Conservation (phyloP, 2,329 filamentous ascomycete genomes). For the Aspergillus versicolor region DNA sequence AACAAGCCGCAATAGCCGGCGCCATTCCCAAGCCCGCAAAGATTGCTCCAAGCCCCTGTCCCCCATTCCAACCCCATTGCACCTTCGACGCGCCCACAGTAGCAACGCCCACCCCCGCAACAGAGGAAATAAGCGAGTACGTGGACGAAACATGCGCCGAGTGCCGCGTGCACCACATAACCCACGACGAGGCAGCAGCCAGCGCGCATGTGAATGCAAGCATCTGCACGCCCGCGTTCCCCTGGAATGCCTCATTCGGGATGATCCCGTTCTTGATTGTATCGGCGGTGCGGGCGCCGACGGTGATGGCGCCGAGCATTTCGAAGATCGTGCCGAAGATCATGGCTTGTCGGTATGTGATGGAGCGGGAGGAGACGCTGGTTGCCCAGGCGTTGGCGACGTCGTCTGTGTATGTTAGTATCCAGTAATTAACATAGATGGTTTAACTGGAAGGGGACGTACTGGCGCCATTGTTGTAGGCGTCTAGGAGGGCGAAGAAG, state of each 20-base stretch:
- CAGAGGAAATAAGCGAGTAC: slow-evolving; percentile 67
- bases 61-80: slow-evolving; percentile 68
- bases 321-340: slow-evolving; percentile 64
- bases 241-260: slow-evolving; percentile 57
- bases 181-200: slow-evolving; percentile 54
- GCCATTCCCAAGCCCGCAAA: slow-evolving; percentile 66
- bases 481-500: slow-evolving; percentile 72
- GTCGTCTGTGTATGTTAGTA: slow-evolving; percentile 53
- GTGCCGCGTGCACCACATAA: slow-evolving; percentile 77
- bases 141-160: slow-evolving; percentile 72
- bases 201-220: slow-evolving; percentile 50
- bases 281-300: slow-evolving; percentile 68
- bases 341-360: slow-evolving; percentile 37
- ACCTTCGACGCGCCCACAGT: slow-evolving; percentile 62
- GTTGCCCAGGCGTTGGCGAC: slow-evolving; percentile 83
- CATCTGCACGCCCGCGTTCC: slow-evolving; percentile 65
- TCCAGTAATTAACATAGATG: no score
- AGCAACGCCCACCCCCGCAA: slow-evolving; percentile 69
- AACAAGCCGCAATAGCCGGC: slow-evolving; percentile 63
- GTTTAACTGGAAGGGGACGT: slow-evolving; percentile 36
- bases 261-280: slow-evolving; percentile 81
- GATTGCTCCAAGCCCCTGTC: slow-evolving; percentile 68
- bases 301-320: slow-evolving; percentile 64
- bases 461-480: slow-evolving; percentile 78
- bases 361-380: slow-evolving; percentile 74